These are phyloP conservation scores for Aspergillus pseudoviridinutans DNA, from an alignment of 2,329 filamentous ascomycete species.

Conservation along the genomic window DNA sequence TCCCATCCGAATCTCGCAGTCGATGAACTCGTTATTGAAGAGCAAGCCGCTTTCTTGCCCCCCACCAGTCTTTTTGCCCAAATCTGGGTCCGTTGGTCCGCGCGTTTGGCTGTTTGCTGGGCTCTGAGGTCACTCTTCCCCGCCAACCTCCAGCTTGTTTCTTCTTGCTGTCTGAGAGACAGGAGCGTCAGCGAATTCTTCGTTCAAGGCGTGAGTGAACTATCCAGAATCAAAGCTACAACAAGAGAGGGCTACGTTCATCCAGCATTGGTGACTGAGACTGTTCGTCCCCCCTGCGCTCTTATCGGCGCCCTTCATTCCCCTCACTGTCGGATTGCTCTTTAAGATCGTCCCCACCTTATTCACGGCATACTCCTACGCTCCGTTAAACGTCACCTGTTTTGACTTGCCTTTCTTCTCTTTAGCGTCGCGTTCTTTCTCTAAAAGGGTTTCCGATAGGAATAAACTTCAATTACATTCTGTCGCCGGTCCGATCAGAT, in stretches of 20 bases:
- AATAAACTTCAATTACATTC: neutral
- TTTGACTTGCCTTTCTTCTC: neutral
- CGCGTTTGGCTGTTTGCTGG: constrained; percentile 10
- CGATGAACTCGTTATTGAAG: constrained; percentile 30
- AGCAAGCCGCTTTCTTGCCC: constrained; percentile 8
- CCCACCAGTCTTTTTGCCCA: constrained; percentile 8
- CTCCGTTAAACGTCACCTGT: neutral
- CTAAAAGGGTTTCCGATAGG: neutral
- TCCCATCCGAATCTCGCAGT: constrained; percentile 2
- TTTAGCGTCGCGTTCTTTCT: neutral
- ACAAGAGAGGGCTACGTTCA: neutral
- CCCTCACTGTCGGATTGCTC: neutral
- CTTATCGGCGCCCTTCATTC: neutral
- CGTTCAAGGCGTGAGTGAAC: neutral
- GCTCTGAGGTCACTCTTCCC: constrained; percentile 16
- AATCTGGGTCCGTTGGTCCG: constrained; percentile 15
- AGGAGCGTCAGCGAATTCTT: neutral
- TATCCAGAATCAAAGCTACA: neutral
- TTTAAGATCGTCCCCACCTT: neutral
- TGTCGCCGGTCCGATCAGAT: neutral
- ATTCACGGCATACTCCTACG: neutral
- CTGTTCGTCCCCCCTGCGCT: neutral
- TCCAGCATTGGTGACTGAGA: neutral
- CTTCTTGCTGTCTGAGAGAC: neutral
- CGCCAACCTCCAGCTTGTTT: constrained; percentile 8